A percentile compares a stretch with the other conserved stretches of the same genome.
These are phyloP conservation scores for Luzula sylvatica DNA, from an alignment of 176 grass and related monocot species.

Conservation along the genomic window DNA sequence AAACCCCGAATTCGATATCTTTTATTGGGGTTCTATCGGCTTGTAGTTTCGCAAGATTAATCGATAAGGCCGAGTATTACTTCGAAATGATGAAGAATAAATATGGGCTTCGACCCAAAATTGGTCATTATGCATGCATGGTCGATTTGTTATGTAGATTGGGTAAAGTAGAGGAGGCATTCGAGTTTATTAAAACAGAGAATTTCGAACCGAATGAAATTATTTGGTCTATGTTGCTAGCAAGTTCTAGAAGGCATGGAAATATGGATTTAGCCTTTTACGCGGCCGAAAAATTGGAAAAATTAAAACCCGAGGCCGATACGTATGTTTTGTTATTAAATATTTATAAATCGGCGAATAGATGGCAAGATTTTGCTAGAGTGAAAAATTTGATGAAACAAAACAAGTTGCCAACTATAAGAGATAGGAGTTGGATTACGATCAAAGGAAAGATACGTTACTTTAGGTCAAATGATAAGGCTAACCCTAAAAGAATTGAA, in stretches of 20 bases:
- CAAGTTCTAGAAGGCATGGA: constrained; percentile 69
- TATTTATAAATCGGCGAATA: constrained; percentile 63
- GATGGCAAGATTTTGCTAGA: constrained; percentile 51
- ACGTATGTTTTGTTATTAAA: constrained; percentile 74
- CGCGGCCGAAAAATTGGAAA: constrained; percentile 49
- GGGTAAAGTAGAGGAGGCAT: constrained; percentile 65
- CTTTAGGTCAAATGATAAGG: constrained; percentile 51
- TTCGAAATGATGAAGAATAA: constrained; percentile 65
- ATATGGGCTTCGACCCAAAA: constrained; percentile 50
- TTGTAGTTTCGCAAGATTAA: constrained; percentile 62
- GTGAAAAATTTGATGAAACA: constrained; percentile 65
- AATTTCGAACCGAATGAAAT: constrained; percentile 53
- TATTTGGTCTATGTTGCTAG: constrained; percentile 85
- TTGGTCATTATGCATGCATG: constrained; percentile 81
- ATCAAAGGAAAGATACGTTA: constrained; percentile 61
- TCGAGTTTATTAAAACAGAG: constrained; percentile 44
- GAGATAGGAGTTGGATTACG: constrained; percentile 78
- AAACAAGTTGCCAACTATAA: constrained; percentile 47
- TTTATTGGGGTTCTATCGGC: constrained; percentile 82
- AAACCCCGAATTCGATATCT: constrained; percentile 62
- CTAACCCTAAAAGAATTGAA: constrained; percentile 29
- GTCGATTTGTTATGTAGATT: constrained; percentile 70
- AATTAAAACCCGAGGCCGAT: constrained; percentile 67
- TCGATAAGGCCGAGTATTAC: constrained; percentile 56
- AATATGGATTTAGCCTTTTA: constrained; percentile 71